Conservation (phyloP, 2,329 filamentous ascomycete species). For the Knoxdaviesia capensis region DNA sequence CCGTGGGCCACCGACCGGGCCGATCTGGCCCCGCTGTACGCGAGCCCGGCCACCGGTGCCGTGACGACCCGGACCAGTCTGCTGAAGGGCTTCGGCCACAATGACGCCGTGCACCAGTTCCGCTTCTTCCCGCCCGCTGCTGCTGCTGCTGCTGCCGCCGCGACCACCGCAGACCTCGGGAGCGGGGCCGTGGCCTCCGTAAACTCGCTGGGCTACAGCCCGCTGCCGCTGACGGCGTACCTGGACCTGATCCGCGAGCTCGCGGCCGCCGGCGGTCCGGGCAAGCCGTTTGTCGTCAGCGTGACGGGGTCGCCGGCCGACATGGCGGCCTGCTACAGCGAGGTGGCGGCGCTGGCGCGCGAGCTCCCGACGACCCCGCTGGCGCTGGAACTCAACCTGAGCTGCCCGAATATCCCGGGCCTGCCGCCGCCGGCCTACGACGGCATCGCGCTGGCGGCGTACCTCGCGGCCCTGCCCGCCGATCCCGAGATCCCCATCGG, state of each 20-base stretch:
- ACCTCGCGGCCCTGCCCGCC: constrained; percentile 27
- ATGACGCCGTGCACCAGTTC: constrained; percentile 39
- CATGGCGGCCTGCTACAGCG: constrained; percentile 32
- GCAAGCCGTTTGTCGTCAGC: constrained; percentile 47
- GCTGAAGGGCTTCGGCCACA: constrained; percentile 41
- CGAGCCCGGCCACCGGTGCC: constrained; percentile 43
- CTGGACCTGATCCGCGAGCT: constrained; percentile 33
- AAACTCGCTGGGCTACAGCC: constrained; percentile 60
- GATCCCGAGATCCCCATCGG: constrained; percentile 25
- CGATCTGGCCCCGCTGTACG: constrained; percentile 41
- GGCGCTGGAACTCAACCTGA: constrained; percentile 59
- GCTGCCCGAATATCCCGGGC: constrained; percentile 53
- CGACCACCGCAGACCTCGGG: too few relatives aligned
- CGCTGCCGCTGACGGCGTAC: constrained; percentile 37
- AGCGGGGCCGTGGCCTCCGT: constrained; percentile 28
- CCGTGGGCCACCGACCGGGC: constrained; percentile 52
- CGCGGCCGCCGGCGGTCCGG: constrained; percentile 7
- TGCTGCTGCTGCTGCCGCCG: constrained; percentile 7
- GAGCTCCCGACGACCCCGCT: constrained; percentile 24
- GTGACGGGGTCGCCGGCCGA: constrained; percentile 45
- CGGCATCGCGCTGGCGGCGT: constrained; percentile 24
- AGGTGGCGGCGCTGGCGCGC: constrained; percentile 19
- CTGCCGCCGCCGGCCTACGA: constrained; percentile 55
- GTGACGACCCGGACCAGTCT: constrained; percentile 56
- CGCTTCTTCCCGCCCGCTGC: constrained; percentile 31